Evolutionary conservation across 768 basidiomycete species (phyloP).

Genomic region (Cubamyces sp.): DNA sequence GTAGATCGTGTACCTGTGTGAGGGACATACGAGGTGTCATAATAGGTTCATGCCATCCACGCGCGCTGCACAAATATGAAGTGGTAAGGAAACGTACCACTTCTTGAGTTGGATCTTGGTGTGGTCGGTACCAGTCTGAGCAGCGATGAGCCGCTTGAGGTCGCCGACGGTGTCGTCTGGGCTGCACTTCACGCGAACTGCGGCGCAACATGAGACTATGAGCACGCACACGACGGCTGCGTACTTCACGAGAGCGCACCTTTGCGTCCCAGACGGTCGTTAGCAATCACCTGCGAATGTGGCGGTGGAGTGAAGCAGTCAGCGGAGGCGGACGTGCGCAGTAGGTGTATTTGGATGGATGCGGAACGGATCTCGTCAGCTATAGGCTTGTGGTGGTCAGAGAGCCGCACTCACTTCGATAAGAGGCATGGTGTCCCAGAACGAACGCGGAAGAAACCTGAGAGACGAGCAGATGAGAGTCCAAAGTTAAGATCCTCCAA

Average conservation of each 20-base stretch:
- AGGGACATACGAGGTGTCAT: background rate
- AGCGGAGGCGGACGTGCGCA: background rate
- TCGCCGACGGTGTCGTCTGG: slow-evolving; percentile 97
- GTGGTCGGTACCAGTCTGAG: slow-evolving; percentile 88
- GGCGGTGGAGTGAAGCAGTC: background rate
- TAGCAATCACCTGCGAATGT: slow-evolving; percentile 78
- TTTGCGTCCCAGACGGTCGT: slow-evolving; percentile 94
- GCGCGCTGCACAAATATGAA: background rate
- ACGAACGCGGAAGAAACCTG: background rate
- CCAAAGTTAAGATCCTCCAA: background rate
- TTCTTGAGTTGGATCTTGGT: slow-evolving; percentile 94
- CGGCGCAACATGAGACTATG: slow-evolving; percentile 1
- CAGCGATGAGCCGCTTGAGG: slow-evolving; percentile 95
- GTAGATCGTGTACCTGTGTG: slow-evolving; percentile 84
- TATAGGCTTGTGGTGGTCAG: too few relatives aligned
- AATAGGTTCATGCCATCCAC: background rate
- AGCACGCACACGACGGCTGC: background rate
- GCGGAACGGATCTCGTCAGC: background rate
- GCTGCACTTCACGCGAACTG: slow-evolving; percentile 95
- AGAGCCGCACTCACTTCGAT: slow-evolving; percentile 36
- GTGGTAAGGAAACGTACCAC: slow-evolving; percentile 60
- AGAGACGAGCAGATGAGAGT: slow-evolving; percentile 7
- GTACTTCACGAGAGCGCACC: slow-evolving; percentile 49
- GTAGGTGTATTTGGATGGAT: too few relatives aligned
- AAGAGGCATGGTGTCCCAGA: slow-evolving; percentile 32